Evolutionary conservation across 768 basidiomycete species (phyloP).

Genomic region (Panus rudis): DNA sequence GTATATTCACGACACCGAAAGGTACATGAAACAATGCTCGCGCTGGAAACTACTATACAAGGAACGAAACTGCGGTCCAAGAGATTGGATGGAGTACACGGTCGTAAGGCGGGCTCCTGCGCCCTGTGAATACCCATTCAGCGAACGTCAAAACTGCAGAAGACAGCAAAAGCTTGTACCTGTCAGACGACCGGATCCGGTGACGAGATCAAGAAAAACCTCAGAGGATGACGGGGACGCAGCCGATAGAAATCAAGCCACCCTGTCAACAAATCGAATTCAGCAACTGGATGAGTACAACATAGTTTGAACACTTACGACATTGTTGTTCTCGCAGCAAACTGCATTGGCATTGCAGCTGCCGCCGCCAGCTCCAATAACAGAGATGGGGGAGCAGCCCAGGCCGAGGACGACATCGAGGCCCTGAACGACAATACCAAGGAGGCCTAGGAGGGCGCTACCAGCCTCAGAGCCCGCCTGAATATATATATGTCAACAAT

Average conservation of each 20-base stretch:
- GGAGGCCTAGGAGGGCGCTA: neutral
- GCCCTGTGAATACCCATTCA: no score
- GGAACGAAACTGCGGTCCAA: no score
- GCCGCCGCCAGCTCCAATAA: constrained; percentile 4
- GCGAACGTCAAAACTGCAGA: no score
- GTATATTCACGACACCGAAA: no score
- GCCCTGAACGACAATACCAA: constrained; percentile 1
- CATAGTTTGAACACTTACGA: constrained; percentile 12
- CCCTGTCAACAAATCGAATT: neutral
- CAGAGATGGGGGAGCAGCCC: constrained; percentile 7
- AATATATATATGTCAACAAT: neutral
- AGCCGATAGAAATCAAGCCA: constrained; percentile 18
- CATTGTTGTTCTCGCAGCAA: constrained; percentile 19
- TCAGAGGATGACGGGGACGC: constrained; percentile 12
- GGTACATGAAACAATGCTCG: no score
- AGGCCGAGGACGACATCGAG: constrained; percentile 1
- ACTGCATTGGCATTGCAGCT: constrained; percentile 6
- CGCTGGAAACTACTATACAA: no score
- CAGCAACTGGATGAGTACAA: neutral
- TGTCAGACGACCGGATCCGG: no score
- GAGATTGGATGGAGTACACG: no score
- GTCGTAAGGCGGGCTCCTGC: no score
- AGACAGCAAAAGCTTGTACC: no score
- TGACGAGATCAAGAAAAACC: no score
- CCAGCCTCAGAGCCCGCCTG: constrained; percentile 1